Base-by-base conservation (phyloP, 2,329 filamentous ascomycete genomes). In the Neopestalotiopsis rosae region DNA sequence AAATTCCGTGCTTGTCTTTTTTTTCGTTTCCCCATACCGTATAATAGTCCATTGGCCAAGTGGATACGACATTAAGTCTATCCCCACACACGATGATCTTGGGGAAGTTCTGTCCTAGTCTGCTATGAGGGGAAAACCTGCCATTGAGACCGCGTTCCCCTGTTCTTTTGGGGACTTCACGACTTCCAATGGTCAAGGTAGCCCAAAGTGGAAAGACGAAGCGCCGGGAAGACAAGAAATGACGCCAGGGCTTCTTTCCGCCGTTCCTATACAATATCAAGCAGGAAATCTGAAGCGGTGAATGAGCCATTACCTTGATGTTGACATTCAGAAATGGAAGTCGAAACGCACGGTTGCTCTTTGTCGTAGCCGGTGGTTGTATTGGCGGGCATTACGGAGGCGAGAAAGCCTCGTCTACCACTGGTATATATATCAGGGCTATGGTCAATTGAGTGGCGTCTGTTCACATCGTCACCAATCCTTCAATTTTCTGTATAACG, bases 61-160 rank as follows among this genome's bases (percentile, higher is more conserved):
- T 52, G 45, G 45, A 52, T 24, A 52, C 45, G 17, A 52, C 45
- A 9, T n/a, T 24, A 52, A 52, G 34, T 38, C n/a, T 24, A 24
- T 52, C 45, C 45, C 45, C 45, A 52, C 45, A n/a, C 14, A 52
- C n/a, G 45, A 52, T 52, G 45, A 52, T 52, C 45, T 52, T 52
- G 6, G n/a, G 34, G 45, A 52, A 52, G 14, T n/a, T n/a, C 42
- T 17, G 20, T n/a, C 17, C 17, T 20, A n/a, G 45, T 52, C 24
- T 28, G 24, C 24, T 4, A 52, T 52, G 45, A 52, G 45, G 45
- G 45, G 45, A 52, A 24, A 52, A 52, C 14, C 17, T 52, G 45
- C 45, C 45, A 17, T n/a, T 17, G n/a, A 52, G 45, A 52, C 45
- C 14, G 20, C 7, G n/a, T 6, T 52, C 45, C 45, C 45, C 45